A percentile compares a stretch with the other conserved stretches of the same genome.
phyloP scores from a whole-genome alignment of 2,329 filamentous ascomycete genomes.

The Penicillium sp. region DNA sequence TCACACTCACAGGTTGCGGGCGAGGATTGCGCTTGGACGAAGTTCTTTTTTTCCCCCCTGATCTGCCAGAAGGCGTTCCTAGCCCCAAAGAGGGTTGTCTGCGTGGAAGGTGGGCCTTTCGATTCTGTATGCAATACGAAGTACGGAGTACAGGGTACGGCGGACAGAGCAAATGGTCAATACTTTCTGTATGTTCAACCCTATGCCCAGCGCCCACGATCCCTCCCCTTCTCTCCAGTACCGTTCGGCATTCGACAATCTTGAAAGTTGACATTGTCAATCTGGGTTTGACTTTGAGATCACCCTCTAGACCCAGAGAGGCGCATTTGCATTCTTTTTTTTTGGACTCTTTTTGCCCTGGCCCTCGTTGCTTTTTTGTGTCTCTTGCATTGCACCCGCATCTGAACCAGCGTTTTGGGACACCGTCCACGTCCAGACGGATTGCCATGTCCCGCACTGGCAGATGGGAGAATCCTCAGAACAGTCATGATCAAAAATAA shows the following conservation, averaged over 20 bases:
- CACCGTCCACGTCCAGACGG: slow-evolving; percentile 8
- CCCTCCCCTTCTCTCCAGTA: neutral
- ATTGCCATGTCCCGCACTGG: neutral
- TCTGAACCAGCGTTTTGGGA: slow-evolving; percentile 17
- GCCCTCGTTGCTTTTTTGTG: neutral
- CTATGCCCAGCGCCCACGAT: neutral
- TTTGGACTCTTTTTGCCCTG: neutral
- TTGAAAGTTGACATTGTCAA: neutral
- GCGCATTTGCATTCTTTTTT: neutral
- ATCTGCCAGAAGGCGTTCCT: slow-evolving; percentile 1
- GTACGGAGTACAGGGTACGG: neutral
- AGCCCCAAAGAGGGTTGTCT: neutral
- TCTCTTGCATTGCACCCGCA: slow-evolving; percentile 1
- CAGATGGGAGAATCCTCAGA: neutral
- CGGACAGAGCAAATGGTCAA: neutral
- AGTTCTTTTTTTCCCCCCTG: neutral
- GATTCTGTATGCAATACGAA: neutral
- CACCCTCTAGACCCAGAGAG: neutral
- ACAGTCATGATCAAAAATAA: neutral
- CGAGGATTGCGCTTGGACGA: neutral
- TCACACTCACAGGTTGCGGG: neutral
- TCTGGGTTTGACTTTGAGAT: neutral
- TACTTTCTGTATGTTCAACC: neutral
- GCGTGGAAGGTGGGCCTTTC: neutral
- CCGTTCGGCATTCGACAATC: neutral